A percentile compares a stretch with the other conserved stretches of the same genome.
These are phyloP conservation scores for Inga leiocalycina DNA, from an alignment of 306 rosid species.

Conservation along the genomic window DNA sequence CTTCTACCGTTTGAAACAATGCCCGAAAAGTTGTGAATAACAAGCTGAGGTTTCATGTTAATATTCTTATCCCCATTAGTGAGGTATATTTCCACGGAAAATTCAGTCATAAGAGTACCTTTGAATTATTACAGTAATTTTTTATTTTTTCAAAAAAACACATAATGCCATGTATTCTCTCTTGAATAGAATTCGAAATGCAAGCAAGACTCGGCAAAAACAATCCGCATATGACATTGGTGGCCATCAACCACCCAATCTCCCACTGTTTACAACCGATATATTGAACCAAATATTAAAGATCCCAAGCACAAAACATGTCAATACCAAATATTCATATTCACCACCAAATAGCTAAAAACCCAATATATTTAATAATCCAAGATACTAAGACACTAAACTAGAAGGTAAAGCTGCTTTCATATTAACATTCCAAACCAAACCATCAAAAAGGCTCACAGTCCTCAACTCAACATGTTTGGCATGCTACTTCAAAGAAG, in stretches of 20 bases:
- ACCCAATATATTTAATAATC: neutral
- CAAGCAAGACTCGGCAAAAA: neutral
- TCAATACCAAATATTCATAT: neutral
- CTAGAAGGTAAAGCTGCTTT: neutral
- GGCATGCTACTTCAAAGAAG: neutral
- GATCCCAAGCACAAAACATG: neutral
- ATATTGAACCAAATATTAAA: neutral
- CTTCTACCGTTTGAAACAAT: too few species aligned
- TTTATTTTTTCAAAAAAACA: neutral
- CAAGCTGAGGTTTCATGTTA: too few species aligned
- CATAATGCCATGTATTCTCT: too few species aligned
- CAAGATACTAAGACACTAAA: neutral
- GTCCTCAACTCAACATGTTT: neutral
- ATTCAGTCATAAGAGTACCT: neutral
- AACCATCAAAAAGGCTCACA: neutral
- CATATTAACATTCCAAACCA: neutral
- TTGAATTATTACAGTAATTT: neutral
- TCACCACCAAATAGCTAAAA: neutral
- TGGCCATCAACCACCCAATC: neutral
- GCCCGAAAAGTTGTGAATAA: too few species aligned
- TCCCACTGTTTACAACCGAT: neutral
- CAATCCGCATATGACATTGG: too few species aligned
- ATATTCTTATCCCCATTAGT: too few species aligned
- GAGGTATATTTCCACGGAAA: too few species aligned
- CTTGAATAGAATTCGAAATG: neutral